These are phyloP conservation scores for Acacia acuminata DNA, from an alignment of 306 rosid genomes.

Conservation along the genomic window DNA sequence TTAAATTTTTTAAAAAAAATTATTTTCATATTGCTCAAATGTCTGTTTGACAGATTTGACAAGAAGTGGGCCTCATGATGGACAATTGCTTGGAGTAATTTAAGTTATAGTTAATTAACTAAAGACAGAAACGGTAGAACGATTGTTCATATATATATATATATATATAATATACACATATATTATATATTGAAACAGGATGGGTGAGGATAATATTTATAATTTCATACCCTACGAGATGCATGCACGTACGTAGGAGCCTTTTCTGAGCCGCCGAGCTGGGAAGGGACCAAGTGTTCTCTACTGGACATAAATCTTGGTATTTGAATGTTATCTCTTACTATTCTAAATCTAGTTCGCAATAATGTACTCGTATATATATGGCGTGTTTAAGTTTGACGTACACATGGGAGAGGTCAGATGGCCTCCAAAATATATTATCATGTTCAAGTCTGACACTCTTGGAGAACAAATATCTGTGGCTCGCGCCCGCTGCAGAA, in stretches of 20 bases:
- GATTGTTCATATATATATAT: neutral
- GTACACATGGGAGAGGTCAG: neutral
- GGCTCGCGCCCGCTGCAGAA: neutral
- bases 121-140: neutral
- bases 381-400: no score
- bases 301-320: neutral
- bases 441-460: neutral
- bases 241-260: neutral
- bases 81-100: neutral
- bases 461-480: neutral
- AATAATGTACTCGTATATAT: neutral
- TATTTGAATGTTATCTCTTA: neutral
- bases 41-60: neutral
- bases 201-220: neutral
- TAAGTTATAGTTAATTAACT: neutral
- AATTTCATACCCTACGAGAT: neutral
- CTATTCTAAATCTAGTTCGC: neutral
- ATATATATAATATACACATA: no score
- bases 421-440: neutral
- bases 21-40: no score
- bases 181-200: no score
- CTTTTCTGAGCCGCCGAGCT: neutral
- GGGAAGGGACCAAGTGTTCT: neutral
- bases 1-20: no score
- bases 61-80: neutral